Evolutionary conservation across 2,329 filamentous ascomycete genomes (phyloP), one percentile per base, ranked within the genome.

Genomic region (Ophiocordyceps camponoti-floridani): DNA sequence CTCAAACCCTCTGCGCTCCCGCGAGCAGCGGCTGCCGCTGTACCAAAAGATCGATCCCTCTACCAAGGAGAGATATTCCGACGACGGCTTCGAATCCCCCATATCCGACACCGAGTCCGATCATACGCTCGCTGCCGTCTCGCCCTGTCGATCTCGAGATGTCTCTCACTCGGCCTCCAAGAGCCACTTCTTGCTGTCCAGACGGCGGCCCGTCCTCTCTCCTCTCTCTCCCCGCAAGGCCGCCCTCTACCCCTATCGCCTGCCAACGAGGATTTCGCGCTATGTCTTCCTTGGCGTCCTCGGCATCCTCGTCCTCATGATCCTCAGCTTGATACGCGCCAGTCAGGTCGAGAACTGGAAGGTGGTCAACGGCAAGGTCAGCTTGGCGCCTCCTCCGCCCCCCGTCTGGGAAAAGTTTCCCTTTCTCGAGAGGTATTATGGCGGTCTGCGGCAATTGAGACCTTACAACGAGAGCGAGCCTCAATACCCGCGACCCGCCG

Each of bases 351-450:
- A 83, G 51, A 81, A 84, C 55, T 72, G 67, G 54, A 68, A 69
- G 47, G 56, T 82, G 27, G 72, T 75, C 14, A 77, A 77, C 50
- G 71, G 67, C 46, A 59, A 58, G 43, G 58, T 63, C 5, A 54
- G 58, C 12, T 58, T 54, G 7, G 53, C 71, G 12, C 70, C 76
- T 0, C 62, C 74, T 0, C 74, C 77, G 18, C 83, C 84, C 12
- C 76, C 79, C 0, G 62, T 74, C 5, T 96, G 88, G 87, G 84
- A 94, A 58, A 75, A 73, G 10, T 96, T 94, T 57, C 77, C 79
- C 0, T 93, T 94, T 55, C 62, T 98, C 48, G 81, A 80, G 48
- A 74, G 88, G 49, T 98, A 95, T 58, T 91, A 95, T 58, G 89
- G 87, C 13, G 91, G 91, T 1, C 72, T 98, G 47, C 72, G 80